Evolutionary conservation across 805 yeast genomes (phyloP).

Genomic region (Candida arabinofermentans): DNA sequence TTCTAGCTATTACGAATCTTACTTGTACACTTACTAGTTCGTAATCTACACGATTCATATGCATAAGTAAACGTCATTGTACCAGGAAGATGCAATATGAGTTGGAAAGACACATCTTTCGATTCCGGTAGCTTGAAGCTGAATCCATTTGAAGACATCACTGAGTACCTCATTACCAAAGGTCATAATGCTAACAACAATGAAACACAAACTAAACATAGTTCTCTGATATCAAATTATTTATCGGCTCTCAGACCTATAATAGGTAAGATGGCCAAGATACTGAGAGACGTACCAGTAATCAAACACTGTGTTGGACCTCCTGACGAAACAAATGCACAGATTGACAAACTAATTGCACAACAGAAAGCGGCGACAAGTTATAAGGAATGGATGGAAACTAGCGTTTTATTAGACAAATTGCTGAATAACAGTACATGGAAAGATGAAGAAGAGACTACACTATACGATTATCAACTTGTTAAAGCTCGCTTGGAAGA

Average conservation of each 20-base stretch:
- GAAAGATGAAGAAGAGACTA: constrained; percentile 61
- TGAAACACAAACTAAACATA: constrained; percentile 2
- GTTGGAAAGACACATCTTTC: constrained; percentile 18
- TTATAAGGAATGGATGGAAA: constrained; percentile 58
- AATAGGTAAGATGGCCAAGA: constrained; percentile 21
- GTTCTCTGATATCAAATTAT: constrained; percentile 1
- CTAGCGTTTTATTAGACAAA: constrained; percentile 61
- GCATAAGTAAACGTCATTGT: too few species aligned
- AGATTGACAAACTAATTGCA: constrained; percentile 34
- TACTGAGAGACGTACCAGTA: constrained; percentile 31
- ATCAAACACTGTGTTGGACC: constrained; percentile 34
- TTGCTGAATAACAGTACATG: constrained; percentile 63
- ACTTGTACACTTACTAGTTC: too few species aligned
- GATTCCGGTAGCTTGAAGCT: constrained; percentile 14
- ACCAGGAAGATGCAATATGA: too few species aligned
- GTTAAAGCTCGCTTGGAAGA: constrained; percentile 50
- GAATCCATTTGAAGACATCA: constrained; percentile 27
- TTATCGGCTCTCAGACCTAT: constrained; percentile 1
- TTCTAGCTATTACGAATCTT: too few species aligned
- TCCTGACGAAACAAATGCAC: constrained; percentile 35
- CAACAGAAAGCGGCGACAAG: constrained; percentile 48
- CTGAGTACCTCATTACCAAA: constrained; percentile 18
- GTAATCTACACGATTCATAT: too few species aligned
- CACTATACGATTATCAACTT: constrained; percentile 69
- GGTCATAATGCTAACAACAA: constrained; percentile 4